phyloP scores from a whole-genome alignment of 805 yeast species.

The Candida schatavii region DNA sequence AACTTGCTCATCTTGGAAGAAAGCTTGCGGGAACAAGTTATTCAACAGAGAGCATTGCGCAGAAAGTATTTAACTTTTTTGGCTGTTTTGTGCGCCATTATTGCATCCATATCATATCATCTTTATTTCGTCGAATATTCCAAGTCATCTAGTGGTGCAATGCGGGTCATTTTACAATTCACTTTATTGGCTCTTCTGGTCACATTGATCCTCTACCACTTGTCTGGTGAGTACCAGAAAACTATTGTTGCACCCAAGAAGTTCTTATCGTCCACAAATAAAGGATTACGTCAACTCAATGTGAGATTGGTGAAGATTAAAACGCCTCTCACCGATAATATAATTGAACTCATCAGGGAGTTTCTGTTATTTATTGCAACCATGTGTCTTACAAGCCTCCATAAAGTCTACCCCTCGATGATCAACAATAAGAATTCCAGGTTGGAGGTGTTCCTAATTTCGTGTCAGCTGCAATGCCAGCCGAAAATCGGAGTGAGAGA shows the following conservation, averaged over 20 bases:
- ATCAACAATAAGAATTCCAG: slow-evolving; percentile 27
- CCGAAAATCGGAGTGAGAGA: slow-evolving; percentile 69
- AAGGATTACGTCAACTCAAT: slow-evolving; percentile 83
- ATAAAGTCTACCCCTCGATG: slow-evolving; percentile 33
- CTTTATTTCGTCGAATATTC: slow-evolving; percentile 26
- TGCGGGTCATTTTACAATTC: slow-evolving; percentile 47
- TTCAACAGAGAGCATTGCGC: slow-evolving; percentile 65
- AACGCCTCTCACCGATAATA: slow-evolving; percentile 29
- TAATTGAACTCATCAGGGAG: slow-evolving; percentile 37
- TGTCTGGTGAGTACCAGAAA: slow-evolving; percentile 86
- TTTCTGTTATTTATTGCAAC: slow-evolving; percentile 29
- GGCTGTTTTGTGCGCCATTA: slow-evolving; percentile 36
- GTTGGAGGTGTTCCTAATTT: slow-evolving; percentile 37
- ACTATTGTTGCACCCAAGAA: slow-evolving; percentile 80
- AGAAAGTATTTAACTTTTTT: slow-evolving; percentile 58
- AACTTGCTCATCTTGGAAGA: slow-evolving; percentile 85
- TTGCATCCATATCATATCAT: slow-evolving; percentile 39
- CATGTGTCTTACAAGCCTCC: slow-evolving; percentile 28
- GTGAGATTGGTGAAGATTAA: slow-evolving; percentile 67
- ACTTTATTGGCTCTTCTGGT: slow-evolving; percentile 59
- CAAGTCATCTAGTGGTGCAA: slow-evolving; percentile 24
- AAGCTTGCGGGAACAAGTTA: slow-evolving; percentile 74
- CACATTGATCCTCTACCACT: slow-evolving; percentile 71
- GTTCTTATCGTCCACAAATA: slow-evolving; percentile 79
- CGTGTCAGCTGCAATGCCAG: slow-evolving; percentile 46